Evolutionary conservation across 1,284 basidiomycete species (phyloP), one percentile per base, ranked within the genome.

Genomic region (Thelephora terrestris): DNA sequence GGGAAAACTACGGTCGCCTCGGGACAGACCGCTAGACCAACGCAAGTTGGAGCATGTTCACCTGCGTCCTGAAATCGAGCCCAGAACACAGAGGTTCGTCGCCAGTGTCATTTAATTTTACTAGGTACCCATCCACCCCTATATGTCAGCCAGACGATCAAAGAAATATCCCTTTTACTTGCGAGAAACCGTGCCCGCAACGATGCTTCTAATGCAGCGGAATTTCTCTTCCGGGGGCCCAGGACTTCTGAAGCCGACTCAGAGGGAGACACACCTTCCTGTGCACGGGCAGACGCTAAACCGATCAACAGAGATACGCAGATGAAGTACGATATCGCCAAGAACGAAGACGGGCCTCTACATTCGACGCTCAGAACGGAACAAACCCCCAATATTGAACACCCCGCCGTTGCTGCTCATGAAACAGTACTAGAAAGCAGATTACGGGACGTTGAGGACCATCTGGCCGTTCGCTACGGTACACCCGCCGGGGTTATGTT

Each of bases 321-420:
- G 59, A 86, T 89, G 72, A 85, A 83, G 60, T 88, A 87, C 53
- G 85, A 89, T 59, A 82, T 89, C 50, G 81, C 81, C 21, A 85
- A 79, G 63, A 87, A 88, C 53, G 81, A 81, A 48, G 83, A 84
- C 36, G 85, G 85, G 0, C 85, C 85, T 0, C 64, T 89, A 38
- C 71, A 75, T 32, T 71, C 78, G 52, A 87, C 83, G 0, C 61
- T 79, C 50, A 63, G 63, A 46, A 49, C 42, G 23, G 47, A 51
- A 38, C 58, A 55, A 27, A 43, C 56, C n/a, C 56, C 46, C 5
- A 38, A 52, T 29, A 50, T 47, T 17, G 63, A 67, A 9, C 58
- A 64, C 4, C 64, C 63, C 16, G 59, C 60, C 5, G 57, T 55
- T 9, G 57, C 64, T 16, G 70, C 66, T 5, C 12, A 49, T 70